Conservation (phyloP, 2,329 filamentous ascomycete species). For the Fusarium sp. region DNA sequence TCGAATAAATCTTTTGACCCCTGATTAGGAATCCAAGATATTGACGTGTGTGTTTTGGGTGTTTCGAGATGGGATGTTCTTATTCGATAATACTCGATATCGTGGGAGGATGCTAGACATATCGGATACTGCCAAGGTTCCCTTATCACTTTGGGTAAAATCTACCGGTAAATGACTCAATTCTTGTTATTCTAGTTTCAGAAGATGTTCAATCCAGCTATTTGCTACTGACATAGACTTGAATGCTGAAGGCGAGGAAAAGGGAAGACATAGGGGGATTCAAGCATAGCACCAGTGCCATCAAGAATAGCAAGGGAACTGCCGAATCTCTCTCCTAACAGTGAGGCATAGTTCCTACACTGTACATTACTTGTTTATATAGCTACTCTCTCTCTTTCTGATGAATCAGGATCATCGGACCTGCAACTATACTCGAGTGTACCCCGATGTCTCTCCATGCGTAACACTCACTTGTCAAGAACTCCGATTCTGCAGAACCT, state of each 20-base stretch:
- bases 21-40: not conserved
- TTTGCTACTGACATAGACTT: not conserved
- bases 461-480: constrained; percentile 17
- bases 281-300: not conserved
- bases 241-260: not conserved
- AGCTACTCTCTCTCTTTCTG: not conserved
- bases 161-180: not conserved
- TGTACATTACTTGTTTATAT: no score
- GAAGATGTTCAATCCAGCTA: not conserved
- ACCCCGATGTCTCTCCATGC: constrained; percentile 7
- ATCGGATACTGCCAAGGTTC: constrained; percentile 8
- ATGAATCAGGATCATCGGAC: not conserved
- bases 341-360: not conserved
- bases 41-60: not conserved
- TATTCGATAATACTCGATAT: constrained; percentile 6
- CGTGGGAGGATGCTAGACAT: constrained; percentile 7
- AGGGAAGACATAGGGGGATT: not conserved
- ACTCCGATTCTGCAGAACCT: constrained; percentile 17
- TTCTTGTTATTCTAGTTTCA: not conserved
- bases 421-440: constrained; percentile 6
- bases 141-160: not conserved
- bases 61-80: not conserved
- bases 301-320: not conserved
- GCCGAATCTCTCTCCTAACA: not conserved
- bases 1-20: not conserved